These are phyloP conservation scores for Pisolithus tinctorius DNA, from an alignment of 768 basidiomycete species.

Conservation along the genomic window DNA sequence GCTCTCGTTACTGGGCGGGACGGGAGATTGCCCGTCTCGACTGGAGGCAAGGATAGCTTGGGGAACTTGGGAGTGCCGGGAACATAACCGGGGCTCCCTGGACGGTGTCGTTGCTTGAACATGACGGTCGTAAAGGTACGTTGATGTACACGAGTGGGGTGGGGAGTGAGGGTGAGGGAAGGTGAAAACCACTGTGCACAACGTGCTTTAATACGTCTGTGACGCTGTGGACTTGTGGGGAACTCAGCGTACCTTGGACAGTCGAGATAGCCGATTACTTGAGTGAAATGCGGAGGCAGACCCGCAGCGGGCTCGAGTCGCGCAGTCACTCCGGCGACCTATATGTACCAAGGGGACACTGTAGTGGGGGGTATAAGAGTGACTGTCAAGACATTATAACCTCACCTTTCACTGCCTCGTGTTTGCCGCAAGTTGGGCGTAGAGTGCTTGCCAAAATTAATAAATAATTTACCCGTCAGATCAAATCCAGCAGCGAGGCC, in stretches of 20 bases:
- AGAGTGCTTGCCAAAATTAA: constrained; percentile 5
- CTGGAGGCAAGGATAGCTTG: constrained; percentile 13
- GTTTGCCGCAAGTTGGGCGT: not conserved
- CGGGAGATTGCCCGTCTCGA: constrained; percentile 5
- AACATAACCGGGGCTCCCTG: constrained; percentile 10
- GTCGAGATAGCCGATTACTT: constrained; percentile 9
- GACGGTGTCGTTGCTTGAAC: constrained; percentile 14
- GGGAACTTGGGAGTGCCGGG: constrained; percentile 17
- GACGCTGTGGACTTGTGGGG: not conserved
- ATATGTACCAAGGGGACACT: constrained; percentile 10
- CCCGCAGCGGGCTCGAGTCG: constrained; percentile 17
- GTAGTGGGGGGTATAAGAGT: constrained; percentile 1
- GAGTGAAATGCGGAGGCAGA: constrained; percentile 10
- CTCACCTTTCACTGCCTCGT: not conserved
- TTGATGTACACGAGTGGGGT: not conserved
- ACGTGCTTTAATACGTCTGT: not conserved
- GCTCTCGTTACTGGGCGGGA: constrained; percentile 12
- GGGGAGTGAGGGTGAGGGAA: not conserved
- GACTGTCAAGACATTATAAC: constrained; percentile 6
- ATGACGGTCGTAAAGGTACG: constrained; percentile 20
- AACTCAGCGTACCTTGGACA: constrained; percentile 9
- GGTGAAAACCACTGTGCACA: not conserved
- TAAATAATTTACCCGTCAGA: not conserved
- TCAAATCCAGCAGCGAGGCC: too few species aligned
- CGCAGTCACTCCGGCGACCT: constrained; percentile 18